These are phyloP conservation scores for Melastoma candidum DNA, from an alignment of 441 rosid species.

Conservation along the genomic window DNA sequence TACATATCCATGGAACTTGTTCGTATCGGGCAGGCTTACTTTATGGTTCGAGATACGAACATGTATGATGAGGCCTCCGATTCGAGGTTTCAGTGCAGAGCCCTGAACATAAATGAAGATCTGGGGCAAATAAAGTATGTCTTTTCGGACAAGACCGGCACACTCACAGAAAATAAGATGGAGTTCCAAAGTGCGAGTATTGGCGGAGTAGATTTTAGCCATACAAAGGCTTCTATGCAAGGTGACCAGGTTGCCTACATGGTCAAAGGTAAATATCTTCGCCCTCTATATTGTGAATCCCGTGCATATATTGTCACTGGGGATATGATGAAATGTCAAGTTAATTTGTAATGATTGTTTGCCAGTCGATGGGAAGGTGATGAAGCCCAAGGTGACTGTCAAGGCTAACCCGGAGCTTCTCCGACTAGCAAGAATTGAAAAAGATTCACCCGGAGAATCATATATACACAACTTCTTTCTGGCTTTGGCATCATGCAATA, in stretches of 20 bases:
- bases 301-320: no score
- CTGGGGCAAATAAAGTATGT: constrained; percentile 94
- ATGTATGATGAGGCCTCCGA: constrained; percentile 76
- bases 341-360: constrained; percentile 12
- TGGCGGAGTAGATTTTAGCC: constrained; percentile 75
- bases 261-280: constrained; percentile 43
- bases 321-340: no score
- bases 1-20: constrained; percentile 99
- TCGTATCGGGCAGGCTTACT: constrained; percentile 94
- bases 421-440: constrained; percentile 37
- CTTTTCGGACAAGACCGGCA: constrained; percentile 98
- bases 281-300: no score
- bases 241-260: constrained; percentile 34
- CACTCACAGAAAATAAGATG: constrained; percentile 99
- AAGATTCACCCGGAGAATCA: constrained; percentile 36
- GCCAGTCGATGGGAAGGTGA: constrained; percentile 60
- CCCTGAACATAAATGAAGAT: constrained; percentile 95
- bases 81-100: constrained; percentile 86
- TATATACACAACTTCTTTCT: constrained; percentile 77
- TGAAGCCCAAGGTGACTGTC: constrained; percentile 80
- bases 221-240: constrained; percentile 26
- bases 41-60: constrained; percentile 69
- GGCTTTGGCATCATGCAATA: constrained; percentile 92
- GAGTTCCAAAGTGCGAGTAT: constrained; percentile 92
- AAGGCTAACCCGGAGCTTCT: constrained; percentile 61